These are phyloP conservation scores for Aspergillus conjunctus DNA, from an alignment of 495 filamentous ascomycete genomes.

Conservation along the genomic window DNA sequence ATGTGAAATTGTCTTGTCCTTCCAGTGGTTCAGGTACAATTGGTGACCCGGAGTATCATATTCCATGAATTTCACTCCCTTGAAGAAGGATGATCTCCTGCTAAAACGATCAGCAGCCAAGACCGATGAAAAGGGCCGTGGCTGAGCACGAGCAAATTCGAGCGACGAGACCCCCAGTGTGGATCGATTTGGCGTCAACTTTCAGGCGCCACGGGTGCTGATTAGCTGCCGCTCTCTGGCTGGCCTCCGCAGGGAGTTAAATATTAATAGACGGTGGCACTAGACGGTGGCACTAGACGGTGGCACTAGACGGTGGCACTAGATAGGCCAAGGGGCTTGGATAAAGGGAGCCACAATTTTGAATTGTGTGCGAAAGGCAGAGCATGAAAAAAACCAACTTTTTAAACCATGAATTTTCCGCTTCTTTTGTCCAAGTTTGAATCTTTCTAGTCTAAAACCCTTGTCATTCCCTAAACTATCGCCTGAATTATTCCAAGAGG, in stretches of 20 bases:
- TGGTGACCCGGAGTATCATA: too few species aligned
- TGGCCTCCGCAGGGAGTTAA: background rate
- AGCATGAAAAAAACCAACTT: background rate
- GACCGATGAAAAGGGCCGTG: background rate
- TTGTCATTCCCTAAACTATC: background rate
- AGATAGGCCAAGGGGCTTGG: background rate
- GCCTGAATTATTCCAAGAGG: background rate
- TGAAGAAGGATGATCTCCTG: too few species aligned
- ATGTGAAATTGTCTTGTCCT: too few species aligned
- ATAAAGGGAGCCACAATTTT: constrained; percentile 1
- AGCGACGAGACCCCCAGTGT: background rate
- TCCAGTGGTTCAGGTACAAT: too few species aligned
- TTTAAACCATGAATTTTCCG: constrained; percentile 1
- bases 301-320: background rate
- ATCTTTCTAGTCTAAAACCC: background rate
- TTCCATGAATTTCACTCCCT: too few species aligned
- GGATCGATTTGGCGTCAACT: constrained; percentile 1
- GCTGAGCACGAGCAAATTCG: background rate
- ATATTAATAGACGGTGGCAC: constrained; percentile 1
- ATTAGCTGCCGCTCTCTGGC: constrained; percentile 2
- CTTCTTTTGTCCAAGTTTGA: background rate
- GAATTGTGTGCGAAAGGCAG: background rate
- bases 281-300: background rate
- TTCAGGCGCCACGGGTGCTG: background rate
- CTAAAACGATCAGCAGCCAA: too few species aligned